Conservation (phyloP, 164 flowering plant genomes). For the Vitis amurensis region DNA sequence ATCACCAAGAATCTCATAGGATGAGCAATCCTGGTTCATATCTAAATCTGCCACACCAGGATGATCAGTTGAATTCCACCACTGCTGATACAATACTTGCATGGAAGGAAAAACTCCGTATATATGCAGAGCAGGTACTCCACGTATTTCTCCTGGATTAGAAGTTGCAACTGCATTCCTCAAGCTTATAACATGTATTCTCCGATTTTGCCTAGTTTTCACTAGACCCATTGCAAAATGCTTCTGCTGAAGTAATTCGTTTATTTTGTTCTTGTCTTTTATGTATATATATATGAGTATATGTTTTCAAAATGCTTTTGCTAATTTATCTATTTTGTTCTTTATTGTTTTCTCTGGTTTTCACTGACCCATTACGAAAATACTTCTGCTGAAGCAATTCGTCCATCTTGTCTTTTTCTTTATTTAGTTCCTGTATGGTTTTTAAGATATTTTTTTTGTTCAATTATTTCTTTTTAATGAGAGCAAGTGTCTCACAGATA, state of each 20-base stretch:
- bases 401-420: not conserved
- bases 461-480: not conserved
- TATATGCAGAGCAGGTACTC: conserved; percentile 34
- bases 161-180: not conserved
- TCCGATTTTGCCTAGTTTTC: too few species aligned
- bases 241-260: too few species aligned
- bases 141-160: not conserved
- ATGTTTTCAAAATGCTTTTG: too few species aligned
- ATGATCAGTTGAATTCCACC: not conserved
- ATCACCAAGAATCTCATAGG: conserved; percentile 12
- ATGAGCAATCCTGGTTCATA: conserved; percentile 9
- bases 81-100: conserved; percentile 16
- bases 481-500: not conserved
- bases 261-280: too few species aligned
- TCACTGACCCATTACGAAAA: not conserved
- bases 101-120: conserved; percentile 30
- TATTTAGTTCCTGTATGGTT: too few species aligned
- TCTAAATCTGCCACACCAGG: not conserved
- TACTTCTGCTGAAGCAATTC: not conserved
- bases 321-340: too few species aligned
- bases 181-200: too few species aligned
- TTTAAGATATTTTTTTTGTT: not conserved
- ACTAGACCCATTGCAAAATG: too few species aligned
- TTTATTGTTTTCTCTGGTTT: too few species aligned
- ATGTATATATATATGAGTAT: too few species aligned